Evolutionary conservation across 1,284 basidiomycete genomes (phyloP), one percentile per base, ranked within the genome.

Genomic region (Pseudozyma pruni): DNA sequence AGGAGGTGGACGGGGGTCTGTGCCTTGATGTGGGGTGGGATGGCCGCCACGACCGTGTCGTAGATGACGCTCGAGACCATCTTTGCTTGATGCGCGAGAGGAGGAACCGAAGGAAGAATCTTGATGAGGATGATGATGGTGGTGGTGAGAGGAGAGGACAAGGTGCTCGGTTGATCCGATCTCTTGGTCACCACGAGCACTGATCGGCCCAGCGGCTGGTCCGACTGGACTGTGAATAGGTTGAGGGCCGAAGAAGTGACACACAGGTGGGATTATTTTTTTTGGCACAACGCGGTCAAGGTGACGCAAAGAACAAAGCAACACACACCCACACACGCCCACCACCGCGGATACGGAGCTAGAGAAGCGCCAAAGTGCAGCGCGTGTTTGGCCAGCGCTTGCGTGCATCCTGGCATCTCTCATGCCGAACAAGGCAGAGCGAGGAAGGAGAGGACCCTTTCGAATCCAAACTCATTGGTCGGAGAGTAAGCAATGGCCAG

Each of bases 51-150:
- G 48, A 72, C 51, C 37, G 69, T 31, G 41, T 72, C 69, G 63
- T 72, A 72, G 51, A 72, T 62, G 32, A 56, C 13, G 44, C 61
- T 66, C 47, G 69, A 72, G 27, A 67, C 69, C 69, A 72, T 72
- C 41, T 39, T 61, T 56, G 29, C 11, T 27, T 22, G 20, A 31
- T 35, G n/a, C n/a, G n/a, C n/a, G n/a, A 17, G 20, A 7, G 41
- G n/a, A 27, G 38, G n/a, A 32, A 11, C 6, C 25, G 41, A 55
- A 31, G 17, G 22, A 32, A 34, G 29, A n/a, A 27, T 29, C 6
- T 41, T 6, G 27, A 39, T 31, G 17, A 46, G 8, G 40, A 34
- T 5, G 43, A 27, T 48, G 58, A 20, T 46, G 57, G 34, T 52
- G 53, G 54, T 58, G 52, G 41, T 31, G 48, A 52, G 38, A 33